These are phyloP conservation scores for Trichomonascaceae sp. DNA, from an alignment of 1,139 yeast species.

Conservation along the genomic window DNA sequence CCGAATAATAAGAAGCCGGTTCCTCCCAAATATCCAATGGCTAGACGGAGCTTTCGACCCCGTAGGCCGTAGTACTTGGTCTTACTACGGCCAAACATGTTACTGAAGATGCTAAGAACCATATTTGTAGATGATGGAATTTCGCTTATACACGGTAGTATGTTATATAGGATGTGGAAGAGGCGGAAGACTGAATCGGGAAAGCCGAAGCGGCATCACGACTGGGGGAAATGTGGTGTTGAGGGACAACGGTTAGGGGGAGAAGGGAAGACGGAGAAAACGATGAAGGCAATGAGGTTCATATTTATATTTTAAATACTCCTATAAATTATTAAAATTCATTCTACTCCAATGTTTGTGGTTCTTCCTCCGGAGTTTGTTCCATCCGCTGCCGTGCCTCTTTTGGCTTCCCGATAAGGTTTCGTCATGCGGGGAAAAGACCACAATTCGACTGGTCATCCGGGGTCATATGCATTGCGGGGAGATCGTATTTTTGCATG, in stretches of 20 bases:
- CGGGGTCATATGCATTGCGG: not conserved
- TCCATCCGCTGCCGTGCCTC: not conserved
- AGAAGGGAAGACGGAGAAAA: not conserved
- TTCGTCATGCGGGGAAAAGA: not conserved
- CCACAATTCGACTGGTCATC: not conserved
- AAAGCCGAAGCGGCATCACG: not conserved
- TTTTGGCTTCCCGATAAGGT: not conserved
- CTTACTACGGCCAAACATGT: constrained; percentile 2
- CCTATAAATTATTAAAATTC: no score
- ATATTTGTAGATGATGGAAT: constrained; percentile 28
- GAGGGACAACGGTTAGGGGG: not conserved
- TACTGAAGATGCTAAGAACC: constrained; percentile 42
- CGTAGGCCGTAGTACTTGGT: constrained; percentile 41
- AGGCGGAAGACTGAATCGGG: not conserved
- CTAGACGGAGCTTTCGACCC: constrained; percentile 40
- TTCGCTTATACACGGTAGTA: constrained; percentile 24
- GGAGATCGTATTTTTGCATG: not conserved
- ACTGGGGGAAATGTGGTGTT: not conserved
- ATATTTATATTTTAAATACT: no score
- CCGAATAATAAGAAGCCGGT: constrained; percentile 70
- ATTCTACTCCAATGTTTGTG: no score
- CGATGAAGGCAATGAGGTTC: no score
- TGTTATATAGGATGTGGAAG: constrained; percentile 17
- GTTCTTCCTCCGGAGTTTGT: no score
- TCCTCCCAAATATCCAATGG: constrained; percentile 36